Evolutionary conservation across 441 rosid genomes (phyloP), one percentile per base, ranked within the genome.

Genomic region (Populus hybrid): DNA sequence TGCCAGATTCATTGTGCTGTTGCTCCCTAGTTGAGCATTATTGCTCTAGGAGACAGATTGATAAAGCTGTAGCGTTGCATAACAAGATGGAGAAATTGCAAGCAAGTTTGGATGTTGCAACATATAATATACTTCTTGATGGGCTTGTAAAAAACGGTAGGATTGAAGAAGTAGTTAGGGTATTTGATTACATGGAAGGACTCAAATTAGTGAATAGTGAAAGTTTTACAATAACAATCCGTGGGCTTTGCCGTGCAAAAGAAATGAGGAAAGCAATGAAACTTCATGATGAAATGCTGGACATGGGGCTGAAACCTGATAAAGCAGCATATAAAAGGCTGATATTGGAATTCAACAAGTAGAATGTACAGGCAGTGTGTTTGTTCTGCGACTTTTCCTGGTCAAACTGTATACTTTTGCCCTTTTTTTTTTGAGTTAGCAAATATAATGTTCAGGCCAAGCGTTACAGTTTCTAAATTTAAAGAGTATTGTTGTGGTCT

Each of bases 281-380:
- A 80, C 67, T 73, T 77, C 95, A 92, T 69, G 98, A 93, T 69
- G 88, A 90, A 69, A 92, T 93, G 95, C 79, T 93, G 86, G 82
- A 80, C 73, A 78, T 87, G 88, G 92, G 88, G 4, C 78, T 87
- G 72, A 93, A 92, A 78, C 97, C 97, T 24, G 89, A 87, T 82
- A 83, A 84, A 71, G 80, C 66, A 12, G 72, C 89, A 6, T 92
- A 93, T 69, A 93, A 84, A 77, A 87, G 85, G 50, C 74, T 93
- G 79, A 89, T 93, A 69, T 78, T 83, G 2, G 80, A 85, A 71
- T 89, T 89, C 35, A 82, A 76, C 74, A 79, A 23, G 46, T 70
- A 75, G 72, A 64, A 63, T 69, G 38, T 11, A 21, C 57, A 14
- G 57, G 57, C 57, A 46, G 6, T 21, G 21, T 57, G 34, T 20